phyloP scores from a whole-genome alignment of 768 basidiomycete species.

The Pholiota molesta region DNA sequence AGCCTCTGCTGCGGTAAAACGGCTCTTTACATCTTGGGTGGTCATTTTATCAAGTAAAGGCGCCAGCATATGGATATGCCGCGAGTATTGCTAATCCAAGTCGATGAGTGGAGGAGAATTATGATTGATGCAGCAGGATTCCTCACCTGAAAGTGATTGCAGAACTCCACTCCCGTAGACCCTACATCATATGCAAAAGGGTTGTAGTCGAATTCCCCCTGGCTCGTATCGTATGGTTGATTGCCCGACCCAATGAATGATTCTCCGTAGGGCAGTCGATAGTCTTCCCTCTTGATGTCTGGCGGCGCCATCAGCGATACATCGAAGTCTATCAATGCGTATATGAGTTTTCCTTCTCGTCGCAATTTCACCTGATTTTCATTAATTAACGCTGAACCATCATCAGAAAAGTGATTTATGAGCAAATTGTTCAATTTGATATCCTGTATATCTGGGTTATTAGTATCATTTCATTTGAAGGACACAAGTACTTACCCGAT shows the following conservation, averaged over 20 bases:
- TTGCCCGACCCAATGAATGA: background rate
- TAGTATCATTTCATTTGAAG: background rate
- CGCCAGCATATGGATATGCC: slow-evolving; percentile 25
- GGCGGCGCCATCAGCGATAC: background rate
- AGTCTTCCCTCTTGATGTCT: background rate
- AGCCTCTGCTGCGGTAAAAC: slow-evolving; percentile 30
- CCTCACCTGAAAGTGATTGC: slow-evolving; percentile 15
- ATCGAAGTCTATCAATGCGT: slow-evolving; percentile 5
- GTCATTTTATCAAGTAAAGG: slow-evolving; percentile 32
- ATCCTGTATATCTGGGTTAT: background rate
- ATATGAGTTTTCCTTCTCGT: background rate
- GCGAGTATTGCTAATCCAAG: slow-evolving; percentile 20
- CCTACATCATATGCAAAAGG: slow-evolving; percentile 28
- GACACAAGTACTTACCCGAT: background rate
- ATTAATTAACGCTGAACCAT: too few species aligned
- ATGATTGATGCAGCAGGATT: background rate
- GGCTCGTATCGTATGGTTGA: background rate
- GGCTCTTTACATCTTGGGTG: slow-evolving; percentile 20
- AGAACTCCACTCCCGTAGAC: slow-evolving; percentile 16
- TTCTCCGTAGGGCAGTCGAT: background rate
- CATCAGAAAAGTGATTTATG: background rate
- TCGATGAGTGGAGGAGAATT: background rate
- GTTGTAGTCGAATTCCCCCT: slow-evolving; percentile 27
- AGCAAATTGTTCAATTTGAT: background rate
- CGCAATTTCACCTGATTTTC: background rate